phyloP scores from a whole-genome alignment of 164 flowering plant species.

The Malania oleifera region DNA sequence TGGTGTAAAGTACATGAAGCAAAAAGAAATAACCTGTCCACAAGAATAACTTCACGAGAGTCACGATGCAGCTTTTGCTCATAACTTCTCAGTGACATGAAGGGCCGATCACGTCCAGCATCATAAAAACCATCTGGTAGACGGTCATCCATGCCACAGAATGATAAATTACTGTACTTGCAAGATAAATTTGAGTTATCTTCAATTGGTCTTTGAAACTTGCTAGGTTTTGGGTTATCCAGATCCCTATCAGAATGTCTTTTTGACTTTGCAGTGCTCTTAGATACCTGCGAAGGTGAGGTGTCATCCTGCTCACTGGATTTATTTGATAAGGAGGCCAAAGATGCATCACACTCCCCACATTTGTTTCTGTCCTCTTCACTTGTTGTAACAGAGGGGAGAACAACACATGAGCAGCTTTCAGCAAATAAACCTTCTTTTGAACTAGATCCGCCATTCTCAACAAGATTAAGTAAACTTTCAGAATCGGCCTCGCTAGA shows the following conservation, averaged over 20 bases:
- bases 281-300: constrained; percentile 33
- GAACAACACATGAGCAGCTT: constrained; percentile 24
- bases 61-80: constrained; percentile 49
- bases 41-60: constrained; percentile 89
- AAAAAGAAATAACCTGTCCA: constrained; percentile 63
- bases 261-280: constrained; percentile 41
- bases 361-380: constrained; percentile 22
- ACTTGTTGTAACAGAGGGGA: constrained; percentile 19
- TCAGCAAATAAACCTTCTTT: constrained; percentile 17
- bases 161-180: constrained; percentile 64
- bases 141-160: constrained; percentile 62
- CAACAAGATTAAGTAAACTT: constrained; percentile 16
- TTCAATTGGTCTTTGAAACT: constrained; percentile 45
- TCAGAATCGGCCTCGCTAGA: constrained; percentile 24
- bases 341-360: constrained; percentile 20
- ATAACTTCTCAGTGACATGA: constrained; percentile 58
- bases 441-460: constrained; percentile 18
- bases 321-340: constrained; percentile 13
- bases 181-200: constrained; percentile 36
- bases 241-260: constrained; percentile 67
- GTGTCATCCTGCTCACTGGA: constrained; percentile 24
- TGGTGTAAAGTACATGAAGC: not conserved
- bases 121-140: constrained; percentile 96
- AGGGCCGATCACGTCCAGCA: constrained; percentile 93
- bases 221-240: constrained; percentile 84